phyloP scores from a whole-genome alignment of 768 basidiomycete genomes.

The Cystofilobasidium bisporidii region DNA sequence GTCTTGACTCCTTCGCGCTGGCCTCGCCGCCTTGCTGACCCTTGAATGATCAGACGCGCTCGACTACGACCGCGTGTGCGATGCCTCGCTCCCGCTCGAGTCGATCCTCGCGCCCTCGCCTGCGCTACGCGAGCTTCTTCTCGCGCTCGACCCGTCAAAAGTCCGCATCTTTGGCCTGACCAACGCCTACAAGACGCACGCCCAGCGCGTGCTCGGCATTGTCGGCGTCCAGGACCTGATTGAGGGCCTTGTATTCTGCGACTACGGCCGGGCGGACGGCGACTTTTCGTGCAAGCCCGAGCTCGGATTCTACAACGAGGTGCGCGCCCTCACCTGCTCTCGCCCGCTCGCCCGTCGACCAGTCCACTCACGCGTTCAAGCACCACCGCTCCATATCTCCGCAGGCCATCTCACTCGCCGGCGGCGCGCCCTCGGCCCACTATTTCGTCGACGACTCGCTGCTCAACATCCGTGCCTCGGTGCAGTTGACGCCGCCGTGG shows the following conservation, averaged over 20 bases:
- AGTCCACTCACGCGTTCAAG: too few relatives aligned
- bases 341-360: not conserved
- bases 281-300: conserved; percentile 77
- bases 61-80: conserved; percentile 75
- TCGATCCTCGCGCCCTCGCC: conserved; percentile 62
- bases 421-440: conserved; percentile 2
- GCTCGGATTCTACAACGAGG: conserved; percentile 57
- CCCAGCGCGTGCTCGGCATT: conserved; percentile 65
- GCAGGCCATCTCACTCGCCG: conserved; percentile 13
- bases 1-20: not conserved
- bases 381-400: too few relatives aligned
- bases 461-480: conserved; percentile 23
- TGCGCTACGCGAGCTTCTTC: conserved; percentile 53
- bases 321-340: conserved; percentile 34
- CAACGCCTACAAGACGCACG: conserved; percentile 77
- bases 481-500: conserved; percentile 12
- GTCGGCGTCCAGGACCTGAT: conserved; percentile 62
- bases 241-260: conserved; percentile 66
- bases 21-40: conserved; percentile 19
- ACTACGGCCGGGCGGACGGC: conserved; percentile 50
- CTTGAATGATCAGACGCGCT: conserved; percentile 56
- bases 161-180: conserved; percentile 49
- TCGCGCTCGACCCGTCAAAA: conserved; percentile 69
- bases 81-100: conserved; percentile 72
- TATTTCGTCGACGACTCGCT: conserved; percentile 29